A percentile compares a stretch with the other conserved stretches of the same genome.
These are phyloP conservation scores for Coemansia sp. DNA, from an alignment of 192 early-diverging fungal genomes.

Conservation along the genomic window DNA sequence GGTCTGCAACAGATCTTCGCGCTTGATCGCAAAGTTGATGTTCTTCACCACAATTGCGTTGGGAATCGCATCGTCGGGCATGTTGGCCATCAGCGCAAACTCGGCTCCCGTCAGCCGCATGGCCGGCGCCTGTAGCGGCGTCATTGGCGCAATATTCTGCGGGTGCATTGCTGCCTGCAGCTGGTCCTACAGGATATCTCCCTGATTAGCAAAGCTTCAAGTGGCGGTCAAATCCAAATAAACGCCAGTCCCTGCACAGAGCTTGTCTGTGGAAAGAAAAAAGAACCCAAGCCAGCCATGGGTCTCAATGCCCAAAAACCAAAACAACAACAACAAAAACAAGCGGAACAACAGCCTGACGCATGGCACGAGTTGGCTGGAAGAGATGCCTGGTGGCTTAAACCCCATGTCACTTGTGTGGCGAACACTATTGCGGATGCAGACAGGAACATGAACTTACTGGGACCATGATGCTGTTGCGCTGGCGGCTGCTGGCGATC, in stretches of 20 bases:
- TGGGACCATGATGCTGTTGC: constrained; percentile 55
- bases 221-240: neutral
- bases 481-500: constrained; percentile 50
- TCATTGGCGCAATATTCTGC: constrained; percentile 38
- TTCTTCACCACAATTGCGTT: constrained; percentile 82
- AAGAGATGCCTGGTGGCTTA: constrained; percentile 4
- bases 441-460: constrained; percentile 26
- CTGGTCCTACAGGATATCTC: constrained; percentile 43
- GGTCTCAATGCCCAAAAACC: neutral
- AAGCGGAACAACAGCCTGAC: neutral
- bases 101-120: constrained; percentile 47
- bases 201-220: neutral
- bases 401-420: neutral
- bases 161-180: constrained; percentile 51
- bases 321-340: constrained; percentile 7
- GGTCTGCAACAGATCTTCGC: constrained; percentile 67
- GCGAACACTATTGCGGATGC: constrained; percentile 8
- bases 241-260: neutral
- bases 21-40: constrained; percentile 77
- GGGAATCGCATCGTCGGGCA: constrained; percentile 60
- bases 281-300: neutral
- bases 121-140: constrained; percentile 40
- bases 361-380: neutral
- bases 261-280: too few relatives aligned
- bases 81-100: constrained; percentile 53